Conservation (phyloP, 805 yeast species). For the Nakazawaea populi region DNA sequence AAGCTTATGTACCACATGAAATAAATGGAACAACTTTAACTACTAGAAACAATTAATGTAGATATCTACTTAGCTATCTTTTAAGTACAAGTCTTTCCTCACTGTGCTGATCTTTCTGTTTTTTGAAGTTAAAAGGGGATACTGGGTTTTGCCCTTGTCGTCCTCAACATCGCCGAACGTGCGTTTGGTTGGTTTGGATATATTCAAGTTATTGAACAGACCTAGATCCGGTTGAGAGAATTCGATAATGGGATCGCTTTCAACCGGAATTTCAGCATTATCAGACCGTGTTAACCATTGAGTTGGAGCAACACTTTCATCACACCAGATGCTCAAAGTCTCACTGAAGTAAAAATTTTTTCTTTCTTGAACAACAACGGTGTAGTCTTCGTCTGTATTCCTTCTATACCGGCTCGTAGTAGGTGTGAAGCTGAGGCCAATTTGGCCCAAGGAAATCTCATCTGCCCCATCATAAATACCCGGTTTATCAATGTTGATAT, state of each 20-base stretch:
- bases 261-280: neutral
- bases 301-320: neutral
- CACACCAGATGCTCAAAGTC: constrained; percentile 1
- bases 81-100: neutral
- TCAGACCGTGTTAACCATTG: neutral
- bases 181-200: neutral
- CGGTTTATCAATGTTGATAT: neutral
- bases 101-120: neutral
- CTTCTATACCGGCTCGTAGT: neutral
- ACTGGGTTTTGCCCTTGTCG: neutral
- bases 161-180: neutral
- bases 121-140: neutral
- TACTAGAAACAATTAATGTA: too few relatives aligned
- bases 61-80: neutral
- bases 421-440: neutral
- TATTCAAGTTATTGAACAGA: neutral
- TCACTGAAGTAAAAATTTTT: constrained; percentile 2
- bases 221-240: neutral
- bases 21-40: too few relatives aligned
- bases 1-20: too few relatives aligned
- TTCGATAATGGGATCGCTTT: neutral
- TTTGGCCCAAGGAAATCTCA: neutral
- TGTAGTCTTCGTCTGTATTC: neutral
- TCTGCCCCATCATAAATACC: neutral
- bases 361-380: neutral